Evolutionary conservation across 2,329 filamentous ascomycete species (phyloP).

Genomic region (Echinosphaeria canescens): DNA sequence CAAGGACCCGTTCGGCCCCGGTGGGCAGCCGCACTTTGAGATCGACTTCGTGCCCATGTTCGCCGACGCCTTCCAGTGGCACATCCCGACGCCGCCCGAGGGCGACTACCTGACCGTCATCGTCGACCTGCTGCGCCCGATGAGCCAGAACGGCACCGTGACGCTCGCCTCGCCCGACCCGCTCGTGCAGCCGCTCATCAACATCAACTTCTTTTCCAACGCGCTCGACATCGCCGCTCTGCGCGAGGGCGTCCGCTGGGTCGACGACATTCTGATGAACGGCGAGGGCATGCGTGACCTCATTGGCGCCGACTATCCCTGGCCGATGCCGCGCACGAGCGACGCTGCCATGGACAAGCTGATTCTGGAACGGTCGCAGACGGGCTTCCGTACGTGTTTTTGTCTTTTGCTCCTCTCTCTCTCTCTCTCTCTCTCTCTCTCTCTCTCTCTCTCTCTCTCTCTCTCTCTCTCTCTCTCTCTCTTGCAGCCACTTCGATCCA

Average conservation of each 20-base stretch:
- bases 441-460: no score
- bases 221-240: conserved; percentile 33
- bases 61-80: conserved; percentile 22
- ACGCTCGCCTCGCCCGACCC: conserved; percentile 32
- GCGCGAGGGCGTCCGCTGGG: conserved; percentile 31
- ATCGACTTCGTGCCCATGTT: conserved; percentile 41
- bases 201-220: conserved; percentile 35
- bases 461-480: not conserved
- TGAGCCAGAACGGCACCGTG: conserved; percentile 25
- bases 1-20: conserved; percentile 29
- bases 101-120: conserved; percentile 35
- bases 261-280: conserved; percentile 32
- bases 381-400: conserved; percentile 23
- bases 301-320: conserved; percentile 30
- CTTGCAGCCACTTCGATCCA: not conserved
- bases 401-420: no score
- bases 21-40: conserved; percentile 37
- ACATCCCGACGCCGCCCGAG: conserved; percentile 15
- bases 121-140: conserved; percentile 19
- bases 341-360: conserved; percentile 32
- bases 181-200: conserved; percentile 32
- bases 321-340: conserved; percentile 31
- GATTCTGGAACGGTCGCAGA: conserved; percentile 36
- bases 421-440: no score
- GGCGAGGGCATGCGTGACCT: conserved; percentile 34